These are phyloP conservation scores for Fusarium sp. DNA, from an alignment of 2,329 filamentous ascomycete species.

Conservation along the genomic window DNA sequence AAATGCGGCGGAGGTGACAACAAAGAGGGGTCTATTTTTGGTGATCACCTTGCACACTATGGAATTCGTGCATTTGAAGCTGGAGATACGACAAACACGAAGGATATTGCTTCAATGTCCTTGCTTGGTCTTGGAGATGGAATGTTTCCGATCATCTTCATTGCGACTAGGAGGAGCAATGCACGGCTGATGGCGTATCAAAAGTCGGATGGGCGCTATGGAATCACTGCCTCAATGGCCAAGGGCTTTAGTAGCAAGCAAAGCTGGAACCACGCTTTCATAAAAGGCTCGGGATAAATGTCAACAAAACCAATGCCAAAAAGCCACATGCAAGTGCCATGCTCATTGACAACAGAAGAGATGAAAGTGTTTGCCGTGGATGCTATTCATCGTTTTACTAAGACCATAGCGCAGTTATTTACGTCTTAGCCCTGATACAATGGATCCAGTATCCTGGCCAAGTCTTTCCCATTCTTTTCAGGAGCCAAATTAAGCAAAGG, in stretches of 20 bases:
- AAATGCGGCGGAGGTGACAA: neutral
- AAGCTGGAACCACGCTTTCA: neutral
- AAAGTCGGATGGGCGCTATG: neutral
- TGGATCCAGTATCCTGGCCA: neutral
- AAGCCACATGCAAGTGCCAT: neutral
- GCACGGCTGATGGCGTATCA: neutral
- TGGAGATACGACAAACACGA: neutral
- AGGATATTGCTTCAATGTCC: neutral
- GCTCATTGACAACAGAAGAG: neutral
- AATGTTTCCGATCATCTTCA: neutral
- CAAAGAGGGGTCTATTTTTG: neutral
- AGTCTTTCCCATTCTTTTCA: neutral
- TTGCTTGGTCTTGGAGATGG: neutral
- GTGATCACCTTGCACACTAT: neutral
- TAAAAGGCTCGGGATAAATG: slow-evolving; percentile 8
- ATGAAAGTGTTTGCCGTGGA: neutral
- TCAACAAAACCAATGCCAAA: slow-evolving; percentile 8
- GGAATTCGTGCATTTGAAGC: no score
- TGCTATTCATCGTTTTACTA: neutral
- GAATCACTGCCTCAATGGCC: neutral
- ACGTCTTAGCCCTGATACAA: neutral
- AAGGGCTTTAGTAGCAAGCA: neutral
- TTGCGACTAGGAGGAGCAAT: neutral
- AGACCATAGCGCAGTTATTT: neutral
- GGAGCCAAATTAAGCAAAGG: neutral